Base-by-base conservation (phyloP, 2,329 filamentous ascomycete genomes). In the Neonectria punicea region DNA sequence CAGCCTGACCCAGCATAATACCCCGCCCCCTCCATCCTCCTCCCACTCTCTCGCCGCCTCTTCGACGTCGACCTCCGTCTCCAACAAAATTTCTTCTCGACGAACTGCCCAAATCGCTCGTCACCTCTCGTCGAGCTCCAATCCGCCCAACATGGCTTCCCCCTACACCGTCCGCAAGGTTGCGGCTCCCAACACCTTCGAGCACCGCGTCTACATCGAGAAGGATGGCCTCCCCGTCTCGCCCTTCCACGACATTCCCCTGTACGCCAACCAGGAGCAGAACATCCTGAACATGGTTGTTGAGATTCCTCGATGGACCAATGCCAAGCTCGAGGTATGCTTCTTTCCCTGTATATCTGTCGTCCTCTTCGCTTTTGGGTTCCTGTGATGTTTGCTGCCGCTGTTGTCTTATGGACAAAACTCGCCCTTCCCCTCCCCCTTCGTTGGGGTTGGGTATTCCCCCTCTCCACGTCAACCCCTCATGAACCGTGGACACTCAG, bases 231-330 rank as follows among this genome's bases (percentile, higher is more conserved):
- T 92, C 71, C 92, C 93, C 74, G 83, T 98, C 82, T 98, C 95
- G 70, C 92, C 95, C 75, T 99, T 98, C 90, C 96, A 99, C 87
- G 96, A 99, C 81, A 94, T 99, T 74, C 96, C 96, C 68, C 93
- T 99, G 75, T 99, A 94, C 80, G 95, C 95, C 90, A 97, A 99
- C 82, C 87, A 92, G 83, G 92, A 97, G 86, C 90, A 97, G 88
- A 97, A 92, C 75, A 86, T 98, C 81, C 89, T 99, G 79, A 99
- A 99, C 91, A 99, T 99, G 96, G 82, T 99, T 71, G 96, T 99
- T 77, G 96, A 99, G 91, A 98, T 99, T 77, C 96, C 96, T 78
- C 92, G 96, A 86, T 99, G 96, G 96, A 97, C 95, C 86, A 99
- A 99, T 85, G 96, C 92, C 78, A 99, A 99, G 90, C 93, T 97